Conservation (phyloP, 805 yeast species). For the Dipodascus geniculatus region DNA sequence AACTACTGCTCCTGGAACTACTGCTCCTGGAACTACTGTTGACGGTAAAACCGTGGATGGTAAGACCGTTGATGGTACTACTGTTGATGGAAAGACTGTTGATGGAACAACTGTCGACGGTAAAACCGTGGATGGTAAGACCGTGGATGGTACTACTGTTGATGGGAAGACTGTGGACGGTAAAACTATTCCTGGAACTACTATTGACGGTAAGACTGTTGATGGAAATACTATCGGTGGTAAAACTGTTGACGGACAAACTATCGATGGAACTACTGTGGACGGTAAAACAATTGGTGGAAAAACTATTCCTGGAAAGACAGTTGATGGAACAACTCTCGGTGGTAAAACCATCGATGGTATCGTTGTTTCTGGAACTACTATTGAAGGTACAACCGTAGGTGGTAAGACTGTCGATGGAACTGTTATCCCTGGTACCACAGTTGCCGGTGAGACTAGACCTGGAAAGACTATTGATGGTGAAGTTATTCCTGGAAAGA, state of each 20-base stretch:
- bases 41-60: background rate
- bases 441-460: background rate
- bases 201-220: background rate
- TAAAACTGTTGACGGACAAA: background rate
- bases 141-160: background rate
- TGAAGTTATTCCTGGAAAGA: background rate
- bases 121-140: background rate
- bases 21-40: conserved; percentile 1
- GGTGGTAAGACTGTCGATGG: background rate
- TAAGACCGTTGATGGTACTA: background rate
- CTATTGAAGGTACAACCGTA: conserved; percentile 1
- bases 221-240: background rate
- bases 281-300: background rate
- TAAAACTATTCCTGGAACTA: background rate
- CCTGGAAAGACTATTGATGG: background rate
- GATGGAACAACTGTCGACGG: background rate
- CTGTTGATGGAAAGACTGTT: background rate
- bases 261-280: background rate
- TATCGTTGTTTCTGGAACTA: background rate
- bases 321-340: no score
- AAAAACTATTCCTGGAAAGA: no score
- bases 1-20: background rate
- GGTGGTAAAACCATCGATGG: background rate
- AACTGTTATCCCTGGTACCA: background rate
- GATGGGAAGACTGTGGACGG: background rate